Percentiles rank a stretch among this genome's conserved stretches.
phyloP scores from a whole-genome alignment of 148 eudicot species.

The Chenopodium album region DNA sequence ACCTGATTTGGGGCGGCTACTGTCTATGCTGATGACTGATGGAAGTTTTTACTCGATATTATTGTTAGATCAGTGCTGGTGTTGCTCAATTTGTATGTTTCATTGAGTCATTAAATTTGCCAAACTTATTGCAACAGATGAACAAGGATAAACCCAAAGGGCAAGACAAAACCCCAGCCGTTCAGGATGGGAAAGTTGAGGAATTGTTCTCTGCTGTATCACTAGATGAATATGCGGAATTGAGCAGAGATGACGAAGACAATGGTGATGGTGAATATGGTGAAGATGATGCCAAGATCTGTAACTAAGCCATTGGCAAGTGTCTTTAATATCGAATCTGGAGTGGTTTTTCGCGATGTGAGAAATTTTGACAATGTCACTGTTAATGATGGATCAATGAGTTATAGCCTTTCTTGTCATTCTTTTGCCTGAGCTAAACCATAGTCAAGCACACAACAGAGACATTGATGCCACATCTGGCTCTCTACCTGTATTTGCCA shows the following conservation, averaged over 20 bases:
- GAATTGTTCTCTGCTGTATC: constrained; percentile 53
- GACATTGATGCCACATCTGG: background rate
- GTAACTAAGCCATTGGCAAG: constrained; percentile 13
- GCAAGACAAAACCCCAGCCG: constrained; percentile 31
- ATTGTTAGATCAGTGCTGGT: background rate
- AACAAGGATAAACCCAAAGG: constrained; percentile 58
- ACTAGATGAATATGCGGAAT: constrained; percentile 58
- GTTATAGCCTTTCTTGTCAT: background rate
- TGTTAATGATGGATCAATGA: background rate
- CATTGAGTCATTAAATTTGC: background rate
- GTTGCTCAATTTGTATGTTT: background rate
- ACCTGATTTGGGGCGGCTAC: background rate
- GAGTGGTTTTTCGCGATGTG: background rate
- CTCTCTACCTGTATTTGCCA: background rate
- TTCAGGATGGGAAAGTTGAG: constrained; percentile 56
- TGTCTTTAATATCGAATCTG: background rate
- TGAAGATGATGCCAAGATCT: constrained; percentile 32
- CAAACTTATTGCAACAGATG: constrained; percentile 43
- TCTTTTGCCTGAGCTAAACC: background rate
- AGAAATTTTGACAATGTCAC: background rate
- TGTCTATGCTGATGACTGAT: background rate
- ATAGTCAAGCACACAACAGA: background rate
- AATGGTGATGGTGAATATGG: constrained; percentile 23
- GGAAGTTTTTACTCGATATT: background rate
- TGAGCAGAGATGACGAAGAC: constrained; percentile 40